Conservation (phyloP, 2,329 filamentous ascomycete genomes). For the Chaetoscypha palmicola region DNA sequence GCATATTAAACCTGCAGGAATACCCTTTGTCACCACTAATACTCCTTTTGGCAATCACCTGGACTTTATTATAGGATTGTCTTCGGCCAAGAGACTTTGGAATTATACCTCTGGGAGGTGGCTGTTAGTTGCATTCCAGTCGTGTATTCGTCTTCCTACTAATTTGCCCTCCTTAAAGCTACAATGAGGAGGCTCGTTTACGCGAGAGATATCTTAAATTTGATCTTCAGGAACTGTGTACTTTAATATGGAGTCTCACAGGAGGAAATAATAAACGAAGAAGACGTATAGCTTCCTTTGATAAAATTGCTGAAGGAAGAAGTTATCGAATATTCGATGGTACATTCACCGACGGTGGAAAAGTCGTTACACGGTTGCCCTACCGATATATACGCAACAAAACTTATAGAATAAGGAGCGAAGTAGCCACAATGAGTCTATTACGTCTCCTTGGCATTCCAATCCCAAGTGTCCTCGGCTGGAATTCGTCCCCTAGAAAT, state of each 20-base stretch:
- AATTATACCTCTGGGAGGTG: slow-evolving; percentile 27
- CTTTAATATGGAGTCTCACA: slow-evolving; percentile 21
- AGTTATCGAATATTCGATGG: slow-evolving; percentile 26
- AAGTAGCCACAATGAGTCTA: slow-evolving; percentile 24
- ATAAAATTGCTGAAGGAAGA: slow-evolving; percentile 26
- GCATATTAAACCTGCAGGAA: too few relatives aligned
- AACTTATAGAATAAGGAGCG: slow-evolving; percentile 16
- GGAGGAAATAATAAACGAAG: slow-evolving; percentile 20
- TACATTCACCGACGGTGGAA: slow-evolving; percentile 19
- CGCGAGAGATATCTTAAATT: slow-evolving; percentile 24
- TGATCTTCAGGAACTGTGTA: slow-evolving; percentile 21
- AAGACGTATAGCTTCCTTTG: too few relatives aligned
- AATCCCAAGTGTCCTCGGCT: slow-evolving; percentile 24
- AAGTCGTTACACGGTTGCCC: slow-evolving; percentile 22
- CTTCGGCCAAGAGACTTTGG: too few relatives aligned
- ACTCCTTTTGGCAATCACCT: too few relatives aligned
- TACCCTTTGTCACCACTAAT: too few relatives aligned
- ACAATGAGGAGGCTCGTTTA: slow-evolving; percentile 25
- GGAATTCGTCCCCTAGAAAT: slow-evolving; percentile 31
- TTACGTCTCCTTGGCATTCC: slow-evolving; percentile 21
- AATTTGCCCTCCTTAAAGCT: slow-evolving; percentile 14
- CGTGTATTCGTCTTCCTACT: slow-evolving; percentile 2
- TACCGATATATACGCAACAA: slow-evolving; percentile 17
- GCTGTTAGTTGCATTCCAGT: slow-evolving; percentile 19
- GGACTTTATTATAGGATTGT: too few relatives aligned